Conservation (phyloP, 2,329 filamentous ascomycete genomes). For the Aureobasidium sp. region DNA sequence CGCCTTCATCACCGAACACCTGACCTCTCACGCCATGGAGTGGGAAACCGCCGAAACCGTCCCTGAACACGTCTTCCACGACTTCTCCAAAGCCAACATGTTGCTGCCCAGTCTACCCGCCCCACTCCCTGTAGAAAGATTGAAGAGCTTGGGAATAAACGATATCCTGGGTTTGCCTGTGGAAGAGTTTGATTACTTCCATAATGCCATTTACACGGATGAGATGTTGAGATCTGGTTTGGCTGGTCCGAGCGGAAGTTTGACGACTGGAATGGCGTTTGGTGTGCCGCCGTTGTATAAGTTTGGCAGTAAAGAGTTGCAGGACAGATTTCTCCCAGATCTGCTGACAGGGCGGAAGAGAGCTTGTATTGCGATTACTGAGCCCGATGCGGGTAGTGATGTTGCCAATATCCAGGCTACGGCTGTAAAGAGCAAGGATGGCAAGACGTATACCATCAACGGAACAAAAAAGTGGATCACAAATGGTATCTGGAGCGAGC, state of each 20-base stretch:
- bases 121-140: conserved; percentile 60
- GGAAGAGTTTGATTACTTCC: conserved; percentile 66
- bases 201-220: conserved; percentile 61
- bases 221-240: conserved; percentile 62
- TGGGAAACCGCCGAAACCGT: conserved; percentile 61
- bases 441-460: conserved; percentile 61
- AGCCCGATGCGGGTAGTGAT: conserved; percentile 65
- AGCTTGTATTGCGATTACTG: conserved; percentile 69
- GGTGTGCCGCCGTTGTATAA: conserved; percentile 64
- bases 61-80: conserved; percentile 54
- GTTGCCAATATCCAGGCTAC: conserved; percentile 65
- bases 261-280: conserved; percentile 65
- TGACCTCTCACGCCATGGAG: conserved; percentile 54
- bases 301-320: conserved; percentile 53
- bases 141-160: conserved; percentile 56
- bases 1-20: conserved; percentile 55
- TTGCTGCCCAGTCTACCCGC: conserved; percentile 61
- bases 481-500: conserved; percentile 63
- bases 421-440: conserved; percentile 52
- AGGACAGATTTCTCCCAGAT: conserved; percentile 60
- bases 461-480: conserved; percentile 78
- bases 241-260: conserved; percentile 52
- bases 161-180: conserved; percentile 59
- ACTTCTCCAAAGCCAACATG: conserved; percentile 59
- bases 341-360: conserved; percentile 58